Evolutionary conservation across 1,284 basidiomycete genomes (phyloP).

Genomic region (Termitomyces sp.): DNA sequence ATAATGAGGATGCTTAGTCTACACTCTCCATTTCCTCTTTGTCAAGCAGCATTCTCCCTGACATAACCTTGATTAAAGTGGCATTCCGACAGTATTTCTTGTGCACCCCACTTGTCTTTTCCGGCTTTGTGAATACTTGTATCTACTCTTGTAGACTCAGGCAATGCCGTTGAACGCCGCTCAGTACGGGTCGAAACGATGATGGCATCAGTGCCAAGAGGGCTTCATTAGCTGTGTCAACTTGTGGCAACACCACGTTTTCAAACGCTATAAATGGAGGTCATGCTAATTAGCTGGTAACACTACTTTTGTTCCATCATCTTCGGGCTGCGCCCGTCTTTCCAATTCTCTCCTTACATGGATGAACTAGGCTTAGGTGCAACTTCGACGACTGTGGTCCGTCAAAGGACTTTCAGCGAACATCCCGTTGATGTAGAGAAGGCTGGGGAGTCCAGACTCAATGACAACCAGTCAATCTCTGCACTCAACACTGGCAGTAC

Average conservation of each 20-base stretch:
- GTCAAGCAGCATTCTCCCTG: background rate
- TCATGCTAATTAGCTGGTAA: background rate
- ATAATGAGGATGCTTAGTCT: background rate
- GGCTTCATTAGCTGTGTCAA: too few relatives aligned
- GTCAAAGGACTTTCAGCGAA: conserved; percentile 13
- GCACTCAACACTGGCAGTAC: background rate
- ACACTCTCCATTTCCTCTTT: background rate
- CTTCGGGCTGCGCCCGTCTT: background rate
- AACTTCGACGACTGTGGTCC: background rate
- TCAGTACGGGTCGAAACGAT: background rate
- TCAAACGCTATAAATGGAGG: background rate
- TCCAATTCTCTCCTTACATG: background rate
- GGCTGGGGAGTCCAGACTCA: background rate
- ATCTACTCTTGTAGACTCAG: background rate
- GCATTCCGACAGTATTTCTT: background rate
- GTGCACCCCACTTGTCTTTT: background rate
- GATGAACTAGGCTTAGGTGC: background rate
- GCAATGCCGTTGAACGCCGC: background rate
- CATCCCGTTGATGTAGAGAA: conserved; percentile 12
- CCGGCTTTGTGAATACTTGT: background rate
- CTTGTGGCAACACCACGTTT: conserved; percentile 1
- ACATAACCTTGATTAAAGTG: background rate
- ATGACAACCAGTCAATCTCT: background rate
- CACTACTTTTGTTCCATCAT: background rate
- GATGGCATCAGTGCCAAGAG: background rate